These are phyloP conservation scores for Berberis vulgaris DNA, from an alignment of 164 flowering plant species.

Conservation along the genomic window DNA sequence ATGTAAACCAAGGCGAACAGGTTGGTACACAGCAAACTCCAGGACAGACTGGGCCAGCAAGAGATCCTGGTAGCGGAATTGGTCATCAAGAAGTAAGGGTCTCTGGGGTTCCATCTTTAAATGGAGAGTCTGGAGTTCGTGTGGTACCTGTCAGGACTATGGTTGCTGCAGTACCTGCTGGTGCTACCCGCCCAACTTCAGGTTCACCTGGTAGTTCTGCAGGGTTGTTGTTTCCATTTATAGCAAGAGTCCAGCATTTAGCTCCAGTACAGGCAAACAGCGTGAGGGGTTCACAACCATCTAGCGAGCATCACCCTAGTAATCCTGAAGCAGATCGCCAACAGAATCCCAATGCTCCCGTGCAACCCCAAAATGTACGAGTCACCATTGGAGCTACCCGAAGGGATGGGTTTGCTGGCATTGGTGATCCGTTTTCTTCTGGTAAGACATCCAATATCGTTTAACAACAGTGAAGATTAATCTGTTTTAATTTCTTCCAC, in stretches of 20 bases:
- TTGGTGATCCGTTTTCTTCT: neutral
- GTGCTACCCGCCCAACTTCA: conserved; percentile 28
- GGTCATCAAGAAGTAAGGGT: conserved; percentile 23
- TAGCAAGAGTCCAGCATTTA: conserved; percentile 56
- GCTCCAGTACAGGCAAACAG: conserved; percentile 27
- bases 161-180: conserved; percentile 63
- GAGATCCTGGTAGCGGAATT: conserved; percentile 23
- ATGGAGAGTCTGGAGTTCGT: conserved; percentile 46
- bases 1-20: conserved; percentile 37
- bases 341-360: conserved; percentile 6
- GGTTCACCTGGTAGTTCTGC: conserved; percentile 40
- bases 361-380: conserved; percentile 19
- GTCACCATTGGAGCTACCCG: conserved; percentile 11
- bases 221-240: conserved; percentile 55
- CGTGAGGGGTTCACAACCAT: conserved; percentile 31
- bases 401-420: conserved; percentile 19
- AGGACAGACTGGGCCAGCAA: conserved; percentile 26
- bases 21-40: conserved; percentile 30
- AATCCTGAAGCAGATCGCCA: conserved; percentile 10
- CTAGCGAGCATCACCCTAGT: conserved; percentile 17
- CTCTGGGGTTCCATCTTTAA: conserved; percentile 23
- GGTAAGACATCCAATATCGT: neutral
- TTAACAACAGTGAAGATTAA: no score
- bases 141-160: conserved; percentile 62
- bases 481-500: no score